Percentiles rank a stretch among this genome's conserved stretches.
These are phyloP conservation scores for Diaporthe ilicicola DNA, from an alignment of 2,329 filamentous ascomycete genomes.

Conservation along the genomic window DNA sequence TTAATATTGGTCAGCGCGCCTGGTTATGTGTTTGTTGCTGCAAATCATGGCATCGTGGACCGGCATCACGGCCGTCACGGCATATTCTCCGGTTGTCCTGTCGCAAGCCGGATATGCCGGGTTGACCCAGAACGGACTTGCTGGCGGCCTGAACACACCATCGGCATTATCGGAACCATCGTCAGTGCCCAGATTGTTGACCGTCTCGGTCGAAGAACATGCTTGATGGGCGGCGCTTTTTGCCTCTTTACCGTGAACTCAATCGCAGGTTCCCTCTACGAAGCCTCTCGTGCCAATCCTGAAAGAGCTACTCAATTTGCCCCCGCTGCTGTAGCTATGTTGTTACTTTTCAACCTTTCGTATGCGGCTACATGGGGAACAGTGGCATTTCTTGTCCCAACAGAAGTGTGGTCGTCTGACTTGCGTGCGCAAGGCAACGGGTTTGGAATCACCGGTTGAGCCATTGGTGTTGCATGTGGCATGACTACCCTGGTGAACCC, in stretches of 20 bases:
- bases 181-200: conserved; percentile 61
- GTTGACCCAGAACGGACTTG: conserved; percentile 55
- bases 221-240: conserved; percentile 49
- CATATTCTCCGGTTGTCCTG: conserved; percentile 47
- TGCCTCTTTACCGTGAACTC: conserved; percentile 52
- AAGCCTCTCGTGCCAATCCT: conserved; percentile 43
- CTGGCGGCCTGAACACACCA: conserved; percentile 60
- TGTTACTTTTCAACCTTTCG: conserved; percentile 59
- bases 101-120: conserved; percentile 45
- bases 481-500: conserved; percentile 62
- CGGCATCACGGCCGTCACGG: conserved; percentile 51
- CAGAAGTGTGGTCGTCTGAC: conserved; percentile 65
- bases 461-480: conserved; percentile 63
- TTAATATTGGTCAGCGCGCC: conserved; percentile 50
- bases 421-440: conserved; percentile 67
- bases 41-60: conserved; percentile 55
- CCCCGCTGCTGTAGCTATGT: conserved; percentile 55
- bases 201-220: conserved; percentile 52
- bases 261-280: conserved; percentile 52
- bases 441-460: conserved; percentile 67
- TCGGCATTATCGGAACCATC: conserved; percentile 60
- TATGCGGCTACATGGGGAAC: conserved; percentile 61
- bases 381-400: conserved; percentile 58
- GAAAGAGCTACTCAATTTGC: conserved; percentile 43
- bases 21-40: conserved; percentile 49